Evolutionary conservation across 768 basidiomycete genomes (phyloP), one percentile per base, ranked within the genome.

Genomic region (Amyloporia xantha): DNA sequence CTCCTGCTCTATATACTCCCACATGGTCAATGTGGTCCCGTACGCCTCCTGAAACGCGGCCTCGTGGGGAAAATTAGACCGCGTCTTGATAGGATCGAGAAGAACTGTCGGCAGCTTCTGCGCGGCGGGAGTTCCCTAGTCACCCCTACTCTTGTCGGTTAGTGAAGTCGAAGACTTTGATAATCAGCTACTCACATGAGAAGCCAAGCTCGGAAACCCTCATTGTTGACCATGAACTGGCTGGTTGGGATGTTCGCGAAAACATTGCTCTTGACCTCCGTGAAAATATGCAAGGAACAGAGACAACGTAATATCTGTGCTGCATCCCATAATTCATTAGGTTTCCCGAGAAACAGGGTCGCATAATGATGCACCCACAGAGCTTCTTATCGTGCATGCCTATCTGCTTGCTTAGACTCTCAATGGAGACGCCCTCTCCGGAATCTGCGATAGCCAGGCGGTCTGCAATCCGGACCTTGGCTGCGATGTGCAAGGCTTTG

Each of bases 71-170:
- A 40, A 38, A 17, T 49, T 41, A 4, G 54, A 51, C 23, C 41
- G 35, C 4, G 47, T 49, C 47, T 41, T 49, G 6, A 23, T 33
- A n/a, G 47, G 50, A 33, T 55, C 43, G 13, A 41, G 27, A 1
- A 55, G 40, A 2, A 47, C 48, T 1, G 48, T 40, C 1, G 54
- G 54, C 5, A 55, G 48, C n/a, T 49, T 52, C 38, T 23, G 38
- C 6, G 50, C 33, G 3, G 49, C 41, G 2, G 41, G 35, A 45
- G 48, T 49, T 4, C 21, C 21, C 13, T 44, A 33, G 9, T 23
- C 6, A 4, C 48, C 40, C 15, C 48, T 42, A 15, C 4, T 27
- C 26, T 27, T 10, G n/a, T 17, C 41, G 27, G 26, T 44, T 3
- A 7, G 17, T 17, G 28, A 37, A 33, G 15, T 26, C n/a, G 6